Percentiles rank a stretch among this genome's conserved stretches.
Conservation (phyloP, 1,284 basidiomycete genomes). For the Leccinum solheimii region DNA sequence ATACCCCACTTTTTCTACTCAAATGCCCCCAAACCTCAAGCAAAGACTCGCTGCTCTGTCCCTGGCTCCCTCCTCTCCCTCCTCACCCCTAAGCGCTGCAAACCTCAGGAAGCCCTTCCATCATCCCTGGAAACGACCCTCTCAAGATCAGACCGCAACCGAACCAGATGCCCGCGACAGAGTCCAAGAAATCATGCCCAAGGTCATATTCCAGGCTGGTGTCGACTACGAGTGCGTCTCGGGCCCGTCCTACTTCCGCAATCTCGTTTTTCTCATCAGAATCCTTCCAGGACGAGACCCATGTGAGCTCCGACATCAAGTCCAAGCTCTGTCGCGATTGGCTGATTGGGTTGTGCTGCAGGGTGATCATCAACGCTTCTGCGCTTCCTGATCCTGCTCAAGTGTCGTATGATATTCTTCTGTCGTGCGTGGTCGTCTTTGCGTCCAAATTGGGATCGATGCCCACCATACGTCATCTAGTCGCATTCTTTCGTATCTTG, state of each 20-base stretch:
- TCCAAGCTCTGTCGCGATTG: background rate
- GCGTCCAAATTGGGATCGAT: slow-evolving; percentile 3
- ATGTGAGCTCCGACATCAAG: slow-evolving; percentile 53
- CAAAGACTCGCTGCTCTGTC: slow-evolving; percentile 61
- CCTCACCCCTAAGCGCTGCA: slow-evolving; percentile 37
- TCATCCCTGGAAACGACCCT: slow-evolving; percentile 27
- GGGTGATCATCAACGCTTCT: slow-evolving; percentile 80
- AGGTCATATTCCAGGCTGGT: slow-evolving; percentile 82
- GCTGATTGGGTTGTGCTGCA: slow-evolving; percentile 29
- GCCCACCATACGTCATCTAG: slow-evolving; percentile 38
- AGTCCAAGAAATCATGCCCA: slow-evolving; percentile 65
- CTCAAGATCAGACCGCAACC: slow-evolving; percentile 11
- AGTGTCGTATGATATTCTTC: slow-evolving; percentile 75
- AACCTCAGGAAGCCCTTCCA: slow-evolving; percentile 37
- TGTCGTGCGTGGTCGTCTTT: slow-evolving; percentile 60
- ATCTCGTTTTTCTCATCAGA: slow-evolving; percentile 14
- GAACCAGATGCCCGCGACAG: slow-evolving; percentile 42
- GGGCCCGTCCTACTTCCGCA: background rate
- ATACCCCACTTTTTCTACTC: background rate
- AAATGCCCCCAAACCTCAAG: slow-evolving; percentile 48
- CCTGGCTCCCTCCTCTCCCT: slow-evolving; percentile 46
- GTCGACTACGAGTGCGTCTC: slow-evolving; percentile 77
- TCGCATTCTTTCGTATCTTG: slow-evolving; percentile 71
- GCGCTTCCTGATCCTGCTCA: slow-evolving; percentile 76
- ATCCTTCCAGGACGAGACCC: slow-evolving; percentile 66